A percentile compares a stretch with the other conserved stretches of the same genome.
phyloP scores from a whole-genome alignment of 1,139 yeast species.

The Nakaseomyces nivariensis region DNA sequence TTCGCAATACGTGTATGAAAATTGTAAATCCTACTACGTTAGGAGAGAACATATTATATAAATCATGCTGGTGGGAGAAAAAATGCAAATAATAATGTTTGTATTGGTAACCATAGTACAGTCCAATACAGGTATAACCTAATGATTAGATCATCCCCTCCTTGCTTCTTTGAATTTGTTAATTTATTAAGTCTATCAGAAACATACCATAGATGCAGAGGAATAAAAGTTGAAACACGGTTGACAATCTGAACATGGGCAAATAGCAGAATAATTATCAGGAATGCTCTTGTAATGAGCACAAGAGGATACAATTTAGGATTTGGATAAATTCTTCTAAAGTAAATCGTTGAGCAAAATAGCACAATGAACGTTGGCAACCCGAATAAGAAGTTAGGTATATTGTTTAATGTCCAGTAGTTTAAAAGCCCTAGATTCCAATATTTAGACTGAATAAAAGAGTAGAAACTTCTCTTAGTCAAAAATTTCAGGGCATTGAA shows the following conservation, averaged over 20 bases:
- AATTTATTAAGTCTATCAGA: slow-evolving; percentile 32
- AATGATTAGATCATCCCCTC: slow-evolving; percentile 19
- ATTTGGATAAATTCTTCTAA: slow-evolving; percentile 20
- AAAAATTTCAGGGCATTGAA: slow-evolving; percentile 29
- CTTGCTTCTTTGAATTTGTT: slow-evolving; percentile 6
- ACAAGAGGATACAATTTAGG: slow-evolving; percentile 33
- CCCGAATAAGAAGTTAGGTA: slow-evolving; percentile 79
- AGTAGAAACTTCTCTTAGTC: slow-evolving; percentile 43
- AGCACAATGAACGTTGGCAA: slow-evolving; percentile 50
- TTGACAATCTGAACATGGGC: slow-evolving; percentile 86
- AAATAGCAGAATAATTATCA: slow-evolving; percentile 45
- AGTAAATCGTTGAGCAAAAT: slow-evolving; percentile 25
- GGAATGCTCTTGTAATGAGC: slow-evolving; percentile 34
- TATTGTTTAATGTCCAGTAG: slow-evolving; percentile 73
- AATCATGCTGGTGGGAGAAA: slow-evolving; percentile 66
- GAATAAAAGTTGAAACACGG: slow-evolving; percentile 67
- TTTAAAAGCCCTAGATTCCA: slow-evolving; percentile 77
- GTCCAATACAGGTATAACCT: slow-evolving; percentile 35
- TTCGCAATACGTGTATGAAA: neutral
- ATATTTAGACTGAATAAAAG: slow-evolving; percentile 69
- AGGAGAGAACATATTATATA: neutral
- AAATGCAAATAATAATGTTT: slow-evolving; percentile 50
- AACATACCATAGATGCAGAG: slow-evolving; percentile 65
- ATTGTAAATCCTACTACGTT: neutral
- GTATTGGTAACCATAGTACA: slow-evolving; percentile 47